Evolutionary conservation across 805 yeast genomes (phyloP), one percentile per base, ranked within the genome.

Genomic region (Saccharomyces jurei): DNA sequence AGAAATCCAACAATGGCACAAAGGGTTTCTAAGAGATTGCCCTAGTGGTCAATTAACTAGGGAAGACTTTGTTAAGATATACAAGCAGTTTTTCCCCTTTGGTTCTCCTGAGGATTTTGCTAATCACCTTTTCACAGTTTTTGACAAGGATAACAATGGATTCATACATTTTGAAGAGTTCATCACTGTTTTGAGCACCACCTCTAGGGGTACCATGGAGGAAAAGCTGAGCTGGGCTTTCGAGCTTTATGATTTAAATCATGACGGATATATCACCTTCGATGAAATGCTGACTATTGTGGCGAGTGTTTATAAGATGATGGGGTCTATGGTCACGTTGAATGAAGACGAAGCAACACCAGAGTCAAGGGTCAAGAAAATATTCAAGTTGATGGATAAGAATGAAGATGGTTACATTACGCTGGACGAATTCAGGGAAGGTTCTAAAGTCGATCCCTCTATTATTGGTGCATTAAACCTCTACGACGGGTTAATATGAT

Each of bases 1-100:
- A 59, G 99, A 94, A 68, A 79, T 94, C 48, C 98, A 94, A 70
- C 99, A 92, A 67, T 94, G 99, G 99, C 92, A 92, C 68, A 92
- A 92, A 68, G 98, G 98, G 2, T 94, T 94, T 63, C 75, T 86
- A 46, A 79, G 97, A 66, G 99, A 94, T 69, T 92, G 97, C 68
- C 97, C 97, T 1, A 77, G 82, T 32, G 98, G 98, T 0, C 91
- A 86, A 67, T 76, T 94, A 28, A 82, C 90, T 2, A 86, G 85
- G 64, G 88, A 86, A 50, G 98, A 94, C 66, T 89, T 94, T 69
- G 83, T 86, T 60, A 89, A 88, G 70, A 91, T 94, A 21, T 95
- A 91, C 74, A 89, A 89, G 68, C 98, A 94, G 66, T 94, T 92
- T 70, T 94, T 94, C 77, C 99, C 99, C 21, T 94, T 94, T 75